phyloP scores from a whole-genome alignment of 371 early-diverging fungal genomes.

The Mortierella sp. region DNA sequence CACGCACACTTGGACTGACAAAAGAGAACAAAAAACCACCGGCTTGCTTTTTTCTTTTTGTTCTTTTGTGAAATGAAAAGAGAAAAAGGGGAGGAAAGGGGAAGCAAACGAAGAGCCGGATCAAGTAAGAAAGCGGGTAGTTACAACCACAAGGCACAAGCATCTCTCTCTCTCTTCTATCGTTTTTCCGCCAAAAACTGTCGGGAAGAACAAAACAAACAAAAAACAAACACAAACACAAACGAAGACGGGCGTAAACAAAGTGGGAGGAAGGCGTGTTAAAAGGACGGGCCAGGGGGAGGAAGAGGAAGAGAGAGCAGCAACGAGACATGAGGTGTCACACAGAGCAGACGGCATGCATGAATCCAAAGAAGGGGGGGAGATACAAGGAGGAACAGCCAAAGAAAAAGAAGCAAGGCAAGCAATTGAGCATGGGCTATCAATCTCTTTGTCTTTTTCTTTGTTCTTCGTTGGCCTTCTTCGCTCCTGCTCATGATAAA shows the following conservation, averaged over 20 bases:
- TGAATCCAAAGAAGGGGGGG: constrained; percentile 13
- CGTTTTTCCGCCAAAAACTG: neutral
- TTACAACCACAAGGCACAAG: too few relatives aligned
- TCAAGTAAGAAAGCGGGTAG: neutral
- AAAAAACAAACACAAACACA: neutral
- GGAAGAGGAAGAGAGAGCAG: too few relatives aligned
- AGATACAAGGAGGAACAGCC: neutral
- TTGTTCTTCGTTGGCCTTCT: too few relatives aligned
- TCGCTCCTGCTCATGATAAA: neutral
- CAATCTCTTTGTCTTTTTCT: too few relatives aligned
- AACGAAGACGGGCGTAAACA: constrained; percentile 11
- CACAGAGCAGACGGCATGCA: constrained; percentile 19
- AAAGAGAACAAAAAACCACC: neutral
- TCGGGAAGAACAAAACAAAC: neutral
- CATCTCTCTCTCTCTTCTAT: neutral
- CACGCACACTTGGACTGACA: neutral
- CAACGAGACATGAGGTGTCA: neutral
- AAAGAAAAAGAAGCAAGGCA: neutral
- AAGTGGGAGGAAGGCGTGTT: constrained; percentile 17
- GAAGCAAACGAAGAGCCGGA: neutral
- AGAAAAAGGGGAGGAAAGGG: neutral
- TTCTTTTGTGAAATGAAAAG: constrained; percentile 10
- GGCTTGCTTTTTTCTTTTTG: neutral
- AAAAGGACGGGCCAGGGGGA: constrained; percentile 10
- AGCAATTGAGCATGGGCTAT: neutral